Percentiles rank a stretch among this genome's conserved stretches.
These are phyloP conservation scores for Candida sanyaensis DNA, from an alignment of 1,139 yeast species.

Conservation along the genomic window DNA sequence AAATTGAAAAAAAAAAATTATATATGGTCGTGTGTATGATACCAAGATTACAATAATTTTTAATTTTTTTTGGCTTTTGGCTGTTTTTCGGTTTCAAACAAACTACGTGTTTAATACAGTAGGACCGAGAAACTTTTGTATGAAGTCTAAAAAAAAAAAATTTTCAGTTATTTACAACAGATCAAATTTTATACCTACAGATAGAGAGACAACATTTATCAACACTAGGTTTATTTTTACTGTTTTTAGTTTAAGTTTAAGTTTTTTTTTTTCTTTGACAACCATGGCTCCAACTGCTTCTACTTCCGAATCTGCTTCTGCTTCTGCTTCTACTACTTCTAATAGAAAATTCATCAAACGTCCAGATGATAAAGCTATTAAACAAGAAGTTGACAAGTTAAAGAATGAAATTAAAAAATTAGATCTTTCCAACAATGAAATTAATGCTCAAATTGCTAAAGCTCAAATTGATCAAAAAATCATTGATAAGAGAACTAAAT, in stretches of 20 bases:
- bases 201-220: no score
- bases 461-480: constrained; percentile 45
- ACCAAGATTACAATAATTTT: not conserved
- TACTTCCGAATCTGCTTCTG: constrained; percentile 5
- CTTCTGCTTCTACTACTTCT: constrained; percentile 12
- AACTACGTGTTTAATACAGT: not conserved
- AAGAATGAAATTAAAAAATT: constrained; percentile 71
- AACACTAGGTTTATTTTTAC: no score
- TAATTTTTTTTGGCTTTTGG: not conserved
- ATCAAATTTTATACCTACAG: not conserved
- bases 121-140: no score
- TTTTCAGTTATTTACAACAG: not conserved
- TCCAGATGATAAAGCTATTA: constrained; percentile 70
- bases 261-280: not conserved
- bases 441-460: constrained; percentile 45
- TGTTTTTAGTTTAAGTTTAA: no score
- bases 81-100: no score
- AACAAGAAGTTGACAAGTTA: constrained; percentile 59
- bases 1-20: not conserved
- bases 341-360: constrained; percentile 59
- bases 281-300: constrained; percentile 9
- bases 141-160: no score
- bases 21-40: not conserved
- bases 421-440: constrained; percentile 50
- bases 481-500: constrained; percentile 59